Conservation (phyloP, 495 filamentous ascomycete genomes). For the Trichoderma erinaceum region DNA sequence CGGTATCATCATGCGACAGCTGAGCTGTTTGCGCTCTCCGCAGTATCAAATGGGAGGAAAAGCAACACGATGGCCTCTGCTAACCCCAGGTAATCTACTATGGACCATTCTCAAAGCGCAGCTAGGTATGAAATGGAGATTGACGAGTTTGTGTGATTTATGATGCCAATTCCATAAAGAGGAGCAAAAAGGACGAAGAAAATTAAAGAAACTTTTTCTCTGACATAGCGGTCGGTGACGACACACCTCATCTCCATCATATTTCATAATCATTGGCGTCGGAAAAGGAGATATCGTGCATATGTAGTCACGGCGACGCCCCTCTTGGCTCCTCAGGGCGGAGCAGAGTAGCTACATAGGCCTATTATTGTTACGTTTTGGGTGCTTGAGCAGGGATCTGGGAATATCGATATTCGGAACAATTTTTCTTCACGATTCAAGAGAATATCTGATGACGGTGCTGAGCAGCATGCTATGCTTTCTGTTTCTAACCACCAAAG, state of each 20-base stretch:
- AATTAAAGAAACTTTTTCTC: neutral
- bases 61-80: neutral
- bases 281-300: too few species aligned
- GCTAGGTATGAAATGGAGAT: too few species aligned
- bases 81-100: neutral
- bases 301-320: slow-evolving; percentile 4
- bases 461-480: too few species aligned
- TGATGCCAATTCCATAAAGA: too few species aligned
- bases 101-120: too few species aligned
- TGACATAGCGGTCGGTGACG: neutral
- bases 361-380: neutral
- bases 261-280: too few species aligned
- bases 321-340: neutral
- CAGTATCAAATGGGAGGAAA: neutral
- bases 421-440: too few species aligned
- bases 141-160: too few species aligned
- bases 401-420: neutral
- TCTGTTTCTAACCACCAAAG: too few species aligned
- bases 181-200: neutral
- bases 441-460: too few species aligned
- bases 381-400: neutral
- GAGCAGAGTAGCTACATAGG: neutral
- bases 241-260: neutral
- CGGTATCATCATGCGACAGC: neutral
- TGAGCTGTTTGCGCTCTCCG: slow-evolving; percentile 4